Evolutionary conservation across 2,329 filamentous ascomycete genomes (phyloP), one percentile per base, ranked within the genome.

Genomic region (Truncatella angustata): DNA sequence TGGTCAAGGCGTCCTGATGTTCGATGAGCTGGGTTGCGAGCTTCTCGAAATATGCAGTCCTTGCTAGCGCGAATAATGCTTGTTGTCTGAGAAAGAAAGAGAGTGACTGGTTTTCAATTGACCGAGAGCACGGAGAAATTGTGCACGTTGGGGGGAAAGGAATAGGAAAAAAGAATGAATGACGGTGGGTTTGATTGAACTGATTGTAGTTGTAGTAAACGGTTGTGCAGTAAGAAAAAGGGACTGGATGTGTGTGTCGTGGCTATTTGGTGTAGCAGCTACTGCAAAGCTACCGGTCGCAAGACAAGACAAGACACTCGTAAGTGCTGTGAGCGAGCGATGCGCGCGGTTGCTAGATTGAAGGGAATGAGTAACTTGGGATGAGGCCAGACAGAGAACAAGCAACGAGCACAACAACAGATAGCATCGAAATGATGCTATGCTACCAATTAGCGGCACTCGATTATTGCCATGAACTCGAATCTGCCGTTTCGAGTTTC

Each of bases 31-130:
- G 57, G 60, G 47, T 50, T 59, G 40, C 24, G 59, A 64, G 62
- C 61, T 66, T 66, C 64, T 67, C 60, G 64, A 67, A 67, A 64
- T 66, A 62, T 51, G 61, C 57, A 56, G 59, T 63, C 60, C 62
- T 60, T 65, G 58, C 65, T 67, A 67, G 64, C 61, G 62, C 63
- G 63, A 60, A 59, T 61, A 59, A 64, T 61, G 60, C 58, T 59
- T 51, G 56, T 53, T 45, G n/a, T 50, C 54, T 59, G 59, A 54
- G 54, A 53, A 54, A 59, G 55, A 63, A 62, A 66, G 58, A 60
- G 61, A 66, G 60, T 65, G 65, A 66, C 59, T 59, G 58, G 56
- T 62, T 61, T 35, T 58, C 32, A 44, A 46, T 39, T 51, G 43
- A 39, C 44, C 49, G 43, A 62, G 46, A 28, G 20, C 16, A 24